Base-by-base conservation (phyloP, 305 asterid genomes). In the Plantago coronopus region DNA sequence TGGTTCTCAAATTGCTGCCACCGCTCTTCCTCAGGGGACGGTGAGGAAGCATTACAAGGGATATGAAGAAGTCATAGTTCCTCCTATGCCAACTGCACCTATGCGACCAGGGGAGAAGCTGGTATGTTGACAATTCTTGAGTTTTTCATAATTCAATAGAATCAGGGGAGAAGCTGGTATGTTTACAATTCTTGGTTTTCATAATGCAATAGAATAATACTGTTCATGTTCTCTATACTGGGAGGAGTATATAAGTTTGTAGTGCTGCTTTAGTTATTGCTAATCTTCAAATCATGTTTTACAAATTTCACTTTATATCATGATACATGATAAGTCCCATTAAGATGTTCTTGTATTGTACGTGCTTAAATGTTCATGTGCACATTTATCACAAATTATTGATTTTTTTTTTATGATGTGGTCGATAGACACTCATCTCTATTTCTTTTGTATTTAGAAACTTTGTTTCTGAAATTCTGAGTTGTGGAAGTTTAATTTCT, bases 101-200 rank as follows among this genome's bases (percentile, higher is more conserved):
- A 70, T 91, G 95, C 84, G 79, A 78, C 97, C 95, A 56, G 96
- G 96, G 75, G 98, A 91, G 82, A 89, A 71, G 73, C 86, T 91
- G 95, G 97, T 89, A 83, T 38, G 46, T 67, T 70, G 63, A 45
- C 44, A 64, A 40, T 61, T 6, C 48, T 54, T 20, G 43, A 69
- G n/a, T n/a, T 7, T 34, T 34, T 7, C 11, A 34, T 1, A 6
- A 34, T 7, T 0, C 8, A 34, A 34, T 6, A 34, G 12, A 7
- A 0, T 34, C 95, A 56, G 96, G 96, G 75, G 98, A 91, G 82
- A 89, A 71, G 73, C 86, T 91, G 95, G 97, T 89, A 83, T 38
- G 46, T 67, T 70, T 65, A 45, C 44, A 64, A 40, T 61, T 6
- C 48, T 54, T 20, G 43, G 71, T 7, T 34, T 34, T 7, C 11